These are phyloP conservation scores for Fusarium subglutinans DNA, from an alignment of 2,329 filamentous ascomycete species.

Conservation along the genomic window DNA sequence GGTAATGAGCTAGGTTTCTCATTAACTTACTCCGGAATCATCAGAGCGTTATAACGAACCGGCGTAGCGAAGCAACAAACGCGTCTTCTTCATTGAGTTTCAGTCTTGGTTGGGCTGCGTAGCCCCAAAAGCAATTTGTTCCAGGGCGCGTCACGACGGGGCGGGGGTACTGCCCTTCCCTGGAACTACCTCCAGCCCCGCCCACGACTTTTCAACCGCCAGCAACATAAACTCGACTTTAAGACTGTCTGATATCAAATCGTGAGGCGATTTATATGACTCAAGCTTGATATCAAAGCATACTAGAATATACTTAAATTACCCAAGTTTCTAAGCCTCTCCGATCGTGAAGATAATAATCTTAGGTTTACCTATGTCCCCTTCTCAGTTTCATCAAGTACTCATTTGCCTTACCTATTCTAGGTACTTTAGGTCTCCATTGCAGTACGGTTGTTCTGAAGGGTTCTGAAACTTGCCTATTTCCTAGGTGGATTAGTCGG, in stretches of 20 bases:
- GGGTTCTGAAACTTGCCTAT: too few relatives aligned
- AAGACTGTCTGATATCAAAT: background rate
- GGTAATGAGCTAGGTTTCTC: background rate
- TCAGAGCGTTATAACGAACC: background rate
- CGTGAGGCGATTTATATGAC: background rate
- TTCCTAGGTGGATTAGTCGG: too few relatives aligned
- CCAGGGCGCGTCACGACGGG: background rate
- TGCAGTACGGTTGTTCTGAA: too few relatives aligned
- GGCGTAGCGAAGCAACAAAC: background rate
- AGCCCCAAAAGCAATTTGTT: background rate
- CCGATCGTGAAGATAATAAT: too few relatives aligned
- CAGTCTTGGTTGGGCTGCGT: background rate
- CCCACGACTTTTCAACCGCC: background rate
- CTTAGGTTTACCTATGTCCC: too few relatives aligned
- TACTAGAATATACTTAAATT: too few relatives aligned
- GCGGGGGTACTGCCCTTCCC: background rate
- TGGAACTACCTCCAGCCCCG: background rate
- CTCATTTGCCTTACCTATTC: too few relatives aligned
- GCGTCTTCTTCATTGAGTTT: background rate
- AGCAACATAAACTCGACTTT: background rate
- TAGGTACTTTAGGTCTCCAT: too few relatives aligned
- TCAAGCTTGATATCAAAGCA: too few relatives aligned
- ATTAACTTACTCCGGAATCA: background rate
- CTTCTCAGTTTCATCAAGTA: too few relatives aligned
- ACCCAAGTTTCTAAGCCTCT: too few relatives aligned